phyloP scores from a whole-genome alignment of 2,329 filamentous ascomycete genomes.

The Corynespora cassiicola region DNA sequence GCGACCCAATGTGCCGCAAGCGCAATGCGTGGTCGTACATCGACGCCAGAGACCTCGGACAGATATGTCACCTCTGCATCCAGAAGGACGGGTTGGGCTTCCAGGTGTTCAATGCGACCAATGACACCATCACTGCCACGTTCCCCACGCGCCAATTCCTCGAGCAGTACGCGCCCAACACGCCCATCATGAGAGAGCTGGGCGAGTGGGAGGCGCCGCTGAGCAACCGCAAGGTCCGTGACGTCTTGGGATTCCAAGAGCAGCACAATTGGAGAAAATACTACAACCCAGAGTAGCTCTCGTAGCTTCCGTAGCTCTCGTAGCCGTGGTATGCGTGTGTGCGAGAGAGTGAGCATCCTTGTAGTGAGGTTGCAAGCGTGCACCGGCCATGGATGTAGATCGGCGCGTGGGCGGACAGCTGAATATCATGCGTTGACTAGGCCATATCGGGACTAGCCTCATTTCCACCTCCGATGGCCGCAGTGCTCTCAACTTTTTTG shows the following conservation, averaged over 20 bases:
- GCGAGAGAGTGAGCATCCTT: too few relatives aligned
- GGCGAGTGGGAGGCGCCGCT: conserved; percentile 66
- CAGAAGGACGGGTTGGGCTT: conserved; percentile 64
- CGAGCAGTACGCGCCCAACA: conserved; percentile 56
- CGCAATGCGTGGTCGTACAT: conserved; percentile 69
- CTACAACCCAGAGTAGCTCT: conserved; percentile 42
- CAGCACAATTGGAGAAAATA: conserved; percentile 64
- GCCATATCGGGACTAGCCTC: too few relatives aligned
- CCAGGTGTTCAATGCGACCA: conserved; percentile 70
- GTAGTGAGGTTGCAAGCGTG: too few relatives aligned
- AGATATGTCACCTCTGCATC: conserved; percentile 65
- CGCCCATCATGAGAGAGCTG: conserved; percentile 62
- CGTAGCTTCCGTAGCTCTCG: too few relatives aligned
- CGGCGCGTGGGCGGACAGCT: too few relatives aligned
- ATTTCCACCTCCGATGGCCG: too few relatives aligned
- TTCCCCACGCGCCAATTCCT: conserved; percentile 61
- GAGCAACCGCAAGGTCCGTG: conserved; percentile 65
- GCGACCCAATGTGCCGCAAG: conserved; percentile 58
- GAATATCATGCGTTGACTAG: too few relatives aligned
- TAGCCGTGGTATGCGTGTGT: too few relatives aligned
- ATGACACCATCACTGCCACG: conserved; percentile 65
- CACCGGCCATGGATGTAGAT: too few relatives aligned
- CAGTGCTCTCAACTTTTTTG: too few relatives aligned
- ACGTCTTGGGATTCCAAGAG: conserved; percentile 66
- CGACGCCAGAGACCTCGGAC: conserved; percentile 66